Conservation (phyloP, 2,329 filamentous ascomycete genomes). For the Paecilomyces fulvus region DNA sequence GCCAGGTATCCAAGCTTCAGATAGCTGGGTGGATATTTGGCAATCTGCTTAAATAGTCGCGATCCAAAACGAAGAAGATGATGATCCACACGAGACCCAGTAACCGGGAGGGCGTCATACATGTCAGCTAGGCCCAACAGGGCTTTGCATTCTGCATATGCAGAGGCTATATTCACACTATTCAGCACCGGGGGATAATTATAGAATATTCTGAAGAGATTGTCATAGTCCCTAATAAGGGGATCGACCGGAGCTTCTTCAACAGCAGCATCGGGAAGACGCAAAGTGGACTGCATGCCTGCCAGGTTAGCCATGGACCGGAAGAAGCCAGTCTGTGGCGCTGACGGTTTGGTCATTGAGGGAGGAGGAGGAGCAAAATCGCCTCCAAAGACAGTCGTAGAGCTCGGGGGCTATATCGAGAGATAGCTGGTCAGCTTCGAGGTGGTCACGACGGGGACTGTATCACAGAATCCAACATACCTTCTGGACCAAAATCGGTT, state of each 20-base stretch:
- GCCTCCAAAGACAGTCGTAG: conserved; percentile 51
- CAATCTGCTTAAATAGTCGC: conserved; percentile 89
- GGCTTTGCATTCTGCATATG: conserved; percentile 89
- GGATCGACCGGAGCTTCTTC: conserved; percentile 59
- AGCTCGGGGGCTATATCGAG: conserved; percentile 22
- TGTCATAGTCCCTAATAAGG: conserved; percentile 84
- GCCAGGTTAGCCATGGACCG: conserved; percentile 77
- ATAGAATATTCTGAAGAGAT: conserved; percentile 92
- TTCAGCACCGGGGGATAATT: conserved; percentile 80
- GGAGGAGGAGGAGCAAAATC: conserved; percentile 38
- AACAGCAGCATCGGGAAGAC: conserved; percentile 41
- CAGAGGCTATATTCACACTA: conserved; percentile 78
- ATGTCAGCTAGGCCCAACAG: conserved; percentile 83
- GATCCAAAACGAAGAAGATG: conserved; percentile 88
- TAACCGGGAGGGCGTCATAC: conserved; percentile 82
- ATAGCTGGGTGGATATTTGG: conserved; percentile 90
- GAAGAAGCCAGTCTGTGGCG: conserved; percentile 64
- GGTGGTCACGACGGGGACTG: not conserved
- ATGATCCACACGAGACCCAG: conserved; percentile 84
- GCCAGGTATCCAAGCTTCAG: conserved; percentile 82
- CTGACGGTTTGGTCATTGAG: conserved; percentile 55
- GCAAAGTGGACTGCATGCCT: conserved; percentile 45
- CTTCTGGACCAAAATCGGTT: conserved; percentile 82
- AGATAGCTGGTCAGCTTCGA: conserved; percentile 6
- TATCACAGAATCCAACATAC: conserved; percentile 36